These are phyloP conservation scores for Noccaea caerulescens DNA, from an alignment of 345 rosid genomes.

Conservation along the genomic window DNA sequence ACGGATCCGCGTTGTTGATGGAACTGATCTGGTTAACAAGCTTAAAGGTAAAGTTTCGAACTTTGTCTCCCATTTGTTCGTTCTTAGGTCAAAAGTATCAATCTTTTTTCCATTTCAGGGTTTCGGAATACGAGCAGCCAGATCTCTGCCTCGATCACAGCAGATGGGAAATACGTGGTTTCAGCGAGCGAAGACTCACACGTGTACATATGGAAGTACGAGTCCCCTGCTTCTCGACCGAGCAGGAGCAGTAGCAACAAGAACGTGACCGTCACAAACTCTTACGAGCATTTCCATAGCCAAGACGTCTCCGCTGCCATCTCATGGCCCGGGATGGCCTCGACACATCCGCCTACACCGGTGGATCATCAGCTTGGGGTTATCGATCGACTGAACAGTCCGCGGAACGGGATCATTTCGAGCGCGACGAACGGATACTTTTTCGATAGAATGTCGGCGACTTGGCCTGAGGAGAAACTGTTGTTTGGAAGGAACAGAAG, in stretches of 20 bases:
- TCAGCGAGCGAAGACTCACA: constrained; percentile 98
- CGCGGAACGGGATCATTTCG: constrained; percentile 73
- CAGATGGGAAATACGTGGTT: constrained; percentile 80
- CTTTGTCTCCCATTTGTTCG: neutral
- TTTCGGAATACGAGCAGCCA: constrained; percentile 91
- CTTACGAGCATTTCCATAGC: constrained; percentile 87
- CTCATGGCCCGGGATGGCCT: constrained; percentile 82
- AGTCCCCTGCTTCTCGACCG: constrained; percentile 73
- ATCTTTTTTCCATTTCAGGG: constrained; percentile 50
- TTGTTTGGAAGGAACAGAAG: constrained; percentile 53
- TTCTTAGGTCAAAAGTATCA: neutral
- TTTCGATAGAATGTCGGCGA: constrained; percentile 84
- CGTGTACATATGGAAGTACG: constrained; percentile 92
- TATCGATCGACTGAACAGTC: constrained; percentile 54
- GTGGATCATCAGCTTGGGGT: constrained; percentile 63
- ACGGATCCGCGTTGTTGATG: constrained; percentile 81
- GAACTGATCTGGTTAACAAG: constrained; percentile 80
- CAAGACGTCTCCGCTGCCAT: constrained; percentile 86
- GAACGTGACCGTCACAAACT: constrained; percentile 64
- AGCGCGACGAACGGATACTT: constrained; percentile 83
- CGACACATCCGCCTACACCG: constrained; percentile 74
- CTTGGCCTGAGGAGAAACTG: constrained; percentile 94
- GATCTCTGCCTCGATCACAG: constrained; percentile 81
- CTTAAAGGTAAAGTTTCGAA: constrained; percentile 67
- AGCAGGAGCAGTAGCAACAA: constrained; percentile 69